Evolutionary conservation across 768 basidiomycete species (phyloP), one percentile per base, ranked within the genome.

Genomic region (Suillus luteus): DNA sequence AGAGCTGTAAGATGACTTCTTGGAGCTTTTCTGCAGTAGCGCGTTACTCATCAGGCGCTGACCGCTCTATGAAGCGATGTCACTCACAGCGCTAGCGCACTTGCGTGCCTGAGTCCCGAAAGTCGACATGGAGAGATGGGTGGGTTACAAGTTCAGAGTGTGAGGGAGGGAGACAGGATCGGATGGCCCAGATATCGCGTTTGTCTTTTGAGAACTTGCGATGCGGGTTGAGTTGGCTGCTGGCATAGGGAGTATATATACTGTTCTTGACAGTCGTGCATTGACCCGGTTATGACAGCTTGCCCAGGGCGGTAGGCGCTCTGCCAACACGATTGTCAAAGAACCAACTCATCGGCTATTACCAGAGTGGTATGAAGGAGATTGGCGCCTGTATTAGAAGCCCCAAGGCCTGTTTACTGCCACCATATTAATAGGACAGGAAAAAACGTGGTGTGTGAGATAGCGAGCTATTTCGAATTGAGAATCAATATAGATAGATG

Each of bases 271-370:
- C 7, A 8, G 11, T 24, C 46, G 31, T 52, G 17, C 9, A 19
- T 19, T 33, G 8, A 10, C 31, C 5, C 52, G 52, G 52, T 5
- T 54, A 54, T 54, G 52, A 54, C 52, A 35, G 33, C 52, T 54
- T 54, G 33, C 52, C 52, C 5, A 54, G 35, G 52, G 19, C 33
- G 52, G 52, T n/a, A n/a, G 33, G 10, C 11, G 31, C 52, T n/a
- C 33, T 33, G 19, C 52, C 52, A 27, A 54, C 33, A 54, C 52
- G 19, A n/a, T 54, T 54, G 33, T 49, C 48, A 49, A 49, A 49
- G 22, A 54, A 31, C 52, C 10, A 35, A 35, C 6, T 0, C 33
- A 19, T 15, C 19, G 33, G 52, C 11, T 33, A n/a, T 7, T 35
- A 19, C 6, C 31, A 33, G 33, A 11, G 10, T 54, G 52, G 10